These are phyloP conservation scores for Pelargonium myrrhifolium DNA, from an alignment of 441 rosid species.

Conservation along the genomic window DNA sequence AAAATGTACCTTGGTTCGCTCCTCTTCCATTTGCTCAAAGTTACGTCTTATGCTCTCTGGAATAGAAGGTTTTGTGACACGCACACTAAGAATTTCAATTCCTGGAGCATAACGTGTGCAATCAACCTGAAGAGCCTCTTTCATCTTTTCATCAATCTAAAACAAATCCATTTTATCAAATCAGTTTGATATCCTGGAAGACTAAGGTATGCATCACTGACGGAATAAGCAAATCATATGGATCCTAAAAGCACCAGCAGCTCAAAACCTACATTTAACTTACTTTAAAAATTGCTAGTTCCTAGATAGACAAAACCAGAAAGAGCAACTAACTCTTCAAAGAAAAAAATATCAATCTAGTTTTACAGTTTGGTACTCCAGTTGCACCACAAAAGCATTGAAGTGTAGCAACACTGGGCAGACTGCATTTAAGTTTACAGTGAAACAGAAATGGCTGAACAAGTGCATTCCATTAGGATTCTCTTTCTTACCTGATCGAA, in stretches of 20 bases:
- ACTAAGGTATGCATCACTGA: neutral
- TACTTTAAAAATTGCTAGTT: neutral
- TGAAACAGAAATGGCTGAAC: neutral
- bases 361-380: neutral
- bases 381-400: constrained; percentile 2
- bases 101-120: constrained; percentile 92
- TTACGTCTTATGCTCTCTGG: constrained; percentile 70
- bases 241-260: neutral
- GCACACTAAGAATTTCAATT: constrained; percentile 77
- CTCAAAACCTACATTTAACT: neutral
- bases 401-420: neutral
- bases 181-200: neutral
- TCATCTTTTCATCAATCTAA: constrained; percentile 90
- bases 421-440: neutral
- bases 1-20: constrained; percentile 67
- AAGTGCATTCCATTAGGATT: constrained; percentile 3
- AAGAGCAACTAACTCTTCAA: neutral
- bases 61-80: constrained; percentile 78
- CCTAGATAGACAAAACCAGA: neutral
- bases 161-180: constrained; percentile 7
- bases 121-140: constrained; percentile 88
- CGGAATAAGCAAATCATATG: neutral
- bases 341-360: neutral
- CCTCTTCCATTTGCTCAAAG: constrained; percentile 92
- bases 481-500: constrained; percentile 64